Conservation (phyloP, 495 filamentous ascomycete species). For the Wilcoxina mikolae region DNA sequence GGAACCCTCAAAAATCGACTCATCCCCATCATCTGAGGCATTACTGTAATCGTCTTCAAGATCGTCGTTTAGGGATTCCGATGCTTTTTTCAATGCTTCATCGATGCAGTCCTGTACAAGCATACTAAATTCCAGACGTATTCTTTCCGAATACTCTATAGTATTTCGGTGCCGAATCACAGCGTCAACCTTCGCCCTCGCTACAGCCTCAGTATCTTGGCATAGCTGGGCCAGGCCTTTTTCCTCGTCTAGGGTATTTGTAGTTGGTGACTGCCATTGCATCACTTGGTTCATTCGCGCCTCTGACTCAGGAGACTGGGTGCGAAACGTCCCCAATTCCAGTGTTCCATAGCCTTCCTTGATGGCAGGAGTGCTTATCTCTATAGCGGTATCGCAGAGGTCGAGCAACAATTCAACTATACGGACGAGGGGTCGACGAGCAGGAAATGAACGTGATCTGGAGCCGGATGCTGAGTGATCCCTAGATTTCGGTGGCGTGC, state of each 20-base stretch:
- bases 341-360: conserved; percentile 56
- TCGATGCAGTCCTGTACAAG: conserved; percentile 90
- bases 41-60: conserved; percentile 29
- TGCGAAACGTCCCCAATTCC: conserved; percentile 57
- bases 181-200: conserved; percentile 79
- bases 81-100: conserved; percentile 79
- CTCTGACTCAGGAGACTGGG: conserved; percentile 89
- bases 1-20: conserved; percentile 25
- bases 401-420: conserved; percentile 91
- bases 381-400: conserved; percentile 86
- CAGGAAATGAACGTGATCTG: conserved; percentile 65
- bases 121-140: conserved; percentile 79
- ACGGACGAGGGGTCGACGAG: conserved; percentile 72
- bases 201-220: conserved; percentile 68
- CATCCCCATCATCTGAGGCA: conserved; percentile 23
- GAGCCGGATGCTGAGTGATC: conserved; percentile 65
- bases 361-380: conserved; percentile 84
- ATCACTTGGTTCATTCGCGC: conserved; percentile 80
- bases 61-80: conserved; percentile 40
- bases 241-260: conserved; percentile 84
- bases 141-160: conserved; percentile 89
- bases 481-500: conserved; percentile 55
- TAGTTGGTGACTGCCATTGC: conserved; percentile 87
- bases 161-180: conserved; percentile 81
- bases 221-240: conserved; percentile 78